Evolutionary conservation across 2,329 filamentous ascomycete species (phyloP).

Genomic region (Fonsecaea erecta): DNA sequence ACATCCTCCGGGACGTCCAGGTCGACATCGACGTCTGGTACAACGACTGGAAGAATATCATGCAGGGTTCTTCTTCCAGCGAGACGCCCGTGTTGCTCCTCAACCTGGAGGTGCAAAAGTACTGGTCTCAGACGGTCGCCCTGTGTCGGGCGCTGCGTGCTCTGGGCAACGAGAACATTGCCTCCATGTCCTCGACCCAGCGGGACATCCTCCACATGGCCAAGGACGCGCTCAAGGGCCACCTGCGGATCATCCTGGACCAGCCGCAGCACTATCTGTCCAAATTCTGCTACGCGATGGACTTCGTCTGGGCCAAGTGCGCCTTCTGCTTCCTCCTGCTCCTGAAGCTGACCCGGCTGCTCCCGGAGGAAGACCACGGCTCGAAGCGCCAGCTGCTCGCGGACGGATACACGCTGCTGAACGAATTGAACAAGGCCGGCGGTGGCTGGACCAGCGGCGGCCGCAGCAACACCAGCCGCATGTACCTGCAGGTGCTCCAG

Average conservation of each 20-base stretch:
- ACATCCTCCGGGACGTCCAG: conserved; percentile 51
- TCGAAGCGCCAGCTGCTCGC: conserved; percentile 48
- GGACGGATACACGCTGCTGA: conserved; percentile 51
- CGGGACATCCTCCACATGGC: conserved; percentile 55
- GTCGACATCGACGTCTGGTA: conserved; percentile 57
- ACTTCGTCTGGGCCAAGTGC: conserved; percentile 64
- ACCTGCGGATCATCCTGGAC: conserved; percentile 56
- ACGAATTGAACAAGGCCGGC: conserved; percentile 47
- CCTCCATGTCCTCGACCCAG: conserved; percentile 56
- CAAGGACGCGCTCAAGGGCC: conserved; percentile 57
- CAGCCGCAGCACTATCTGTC: conserved; percentile 55
- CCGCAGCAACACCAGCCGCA: conserved; percentile 50
- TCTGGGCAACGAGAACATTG: conserved; percentile 57
- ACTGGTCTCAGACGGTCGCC: conserved; percentile 60
- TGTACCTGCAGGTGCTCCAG: conserved; percentile 57
- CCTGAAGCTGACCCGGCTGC: conserved; percentile 57
- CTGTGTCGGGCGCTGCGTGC: conserved; percentile 57
- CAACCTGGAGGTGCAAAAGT: conserved; percentile 58
- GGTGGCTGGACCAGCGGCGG: conserved; percentile 39
- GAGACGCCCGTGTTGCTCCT: conserved; percentile 49
- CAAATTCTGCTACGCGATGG: conserved; percentile 60
- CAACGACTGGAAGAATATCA: conserved; percentile 34
- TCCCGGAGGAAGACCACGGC: conserved; percentile 49
- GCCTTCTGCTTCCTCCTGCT: conserved; percentile 62
- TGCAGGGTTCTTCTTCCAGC: conserved; percentile 40